These are phyloP conservation scores for Wallacemonas sp. DNA, from an alignment of 208 protist genomes.

Conservation along the genomic window DNA sequence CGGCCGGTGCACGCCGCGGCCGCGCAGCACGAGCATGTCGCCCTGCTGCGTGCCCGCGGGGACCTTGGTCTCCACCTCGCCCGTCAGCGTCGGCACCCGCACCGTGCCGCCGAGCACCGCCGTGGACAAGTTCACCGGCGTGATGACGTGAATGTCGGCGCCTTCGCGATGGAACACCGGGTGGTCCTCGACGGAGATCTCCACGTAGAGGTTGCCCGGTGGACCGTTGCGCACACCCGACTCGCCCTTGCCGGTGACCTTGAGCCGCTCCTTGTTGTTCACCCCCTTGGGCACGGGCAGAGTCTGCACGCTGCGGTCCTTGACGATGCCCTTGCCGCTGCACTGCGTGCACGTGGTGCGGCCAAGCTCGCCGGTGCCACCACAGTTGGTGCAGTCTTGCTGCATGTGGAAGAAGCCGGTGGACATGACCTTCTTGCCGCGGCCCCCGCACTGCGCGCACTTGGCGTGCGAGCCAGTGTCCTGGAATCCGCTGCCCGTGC, in stretches of 20 bases:
- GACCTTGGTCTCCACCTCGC: conserved; percentile 86
- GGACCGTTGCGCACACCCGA: conserved; percentile 87
- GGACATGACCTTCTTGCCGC: conserved; percentile 90
- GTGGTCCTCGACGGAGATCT: conserved; percentile 87
- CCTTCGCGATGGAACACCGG: conserved; percentile 88
- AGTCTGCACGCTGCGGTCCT: conserved; percentile 87
- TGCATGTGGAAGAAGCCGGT: conserved; percentile 93
- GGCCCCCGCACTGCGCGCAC: conserved; percentile 85
- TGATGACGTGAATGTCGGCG: conserved; percentile 84
- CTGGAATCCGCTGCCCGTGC: conserved; percentile 81
- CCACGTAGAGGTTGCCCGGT: conserved; percentile 88
- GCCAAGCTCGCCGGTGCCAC: conserved; percentile 81
- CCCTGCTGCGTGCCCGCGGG: conserved; percentile 88
- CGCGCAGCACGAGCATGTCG: conserved; percentile 86
- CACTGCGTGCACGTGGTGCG: conserved; percentile 80
- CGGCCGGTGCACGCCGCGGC: conserved; percentile 79
- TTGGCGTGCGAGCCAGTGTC: conserved; percentile 73
- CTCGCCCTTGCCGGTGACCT: conserved; percentile 87
- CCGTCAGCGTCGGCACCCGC: conserved; percentile 78
- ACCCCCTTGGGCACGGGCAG: conserved; percentile 88
- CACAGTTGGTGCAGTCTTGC: conserved; percentile 90
- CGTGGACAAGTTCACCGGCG: conserved; percentile 72
- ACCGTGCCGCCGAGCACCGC: conserved; percentile 81
- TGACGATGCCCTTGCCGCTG: conserved; percentile 88
- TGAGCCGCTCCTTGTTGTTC: conserved; percentile 89